A percentile compares a stretch with the other conserved stretches of the same genome.
Evolutionary conservation across 2,329 filamentous ascomycete genomes (phyloP).

Genomic region (Periconia macrospinosa): DNA sequence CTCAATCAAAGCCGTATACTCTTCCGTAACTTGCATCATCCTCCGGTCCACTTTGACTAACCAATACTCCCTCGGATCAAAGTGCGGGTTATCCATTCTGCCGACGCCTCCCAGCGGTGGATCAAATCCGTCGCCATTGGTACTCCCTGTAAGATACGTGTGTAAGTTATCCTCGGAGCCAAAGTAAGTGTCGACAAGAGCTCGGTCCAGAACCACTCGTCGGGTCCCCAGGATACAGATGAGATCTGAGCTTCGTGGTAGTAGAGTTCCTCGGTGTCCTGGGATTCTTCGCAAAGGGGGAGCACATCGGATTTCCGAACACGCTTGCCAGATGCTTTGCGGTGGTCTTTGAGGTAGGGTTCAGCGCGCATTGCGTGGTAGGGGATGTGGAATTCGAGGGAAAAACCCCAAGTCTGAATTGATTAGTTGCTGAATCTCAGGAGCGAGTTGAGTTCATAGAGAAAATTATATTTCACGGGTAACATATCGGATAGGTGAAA

Average conservation of each 20-base stretch:
- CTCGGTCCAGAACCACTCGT: constrained; percentile 21
- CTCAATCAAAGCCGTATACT: constrained; percentile 17
- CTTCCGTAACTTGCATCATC: constrained; percentile 9
- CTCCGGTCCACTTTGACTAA: constrained; percentile 11
- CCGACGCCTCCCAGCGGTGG: constrained; percentile 12
- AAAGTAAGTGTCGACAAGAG: constrained; percentile 20
- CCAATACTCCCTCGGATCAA: constrained; percentile 18
- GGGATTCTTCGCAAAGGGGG: constrained; percentile 9
- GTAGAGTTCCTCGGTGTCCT: constrained; percentile 9
- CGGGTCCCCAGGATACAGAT: constrained; percentile 16
- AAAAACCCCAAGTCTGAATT: constrained; percentile 14
- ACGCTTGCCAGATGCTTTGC: constrained; percentile 4
- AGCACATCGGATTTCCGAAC: constrained; percentile 12
- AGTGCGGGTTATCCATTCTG: constrained; percentile 6
- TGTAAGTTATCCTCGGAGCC: constrained; percentile 13
- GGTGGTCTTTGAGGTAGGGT: constrained; percentile 3
- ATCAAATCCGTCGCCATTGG: constrained; percentile 9
- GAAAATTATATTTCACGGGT: not conserved
- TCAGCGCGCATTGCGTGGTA: constrained; percentile 17
- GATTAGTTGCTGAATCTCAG: not conserved
- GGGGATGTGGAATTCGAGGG: constrained; percentile 20
- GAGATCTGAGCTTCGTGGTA: constrained; percentile 22
- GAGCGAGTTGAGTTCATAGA: not conserved
- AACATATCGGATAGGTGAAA: not conserved
- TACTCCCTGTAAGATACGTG: constrained; percentile 5